Percentiles rank a stretch among this genome's conserved stretches.
Evolutionary conservation across 257 asterid genomes (phyloP).

Genomic region (Plantago ovata): DNA sequence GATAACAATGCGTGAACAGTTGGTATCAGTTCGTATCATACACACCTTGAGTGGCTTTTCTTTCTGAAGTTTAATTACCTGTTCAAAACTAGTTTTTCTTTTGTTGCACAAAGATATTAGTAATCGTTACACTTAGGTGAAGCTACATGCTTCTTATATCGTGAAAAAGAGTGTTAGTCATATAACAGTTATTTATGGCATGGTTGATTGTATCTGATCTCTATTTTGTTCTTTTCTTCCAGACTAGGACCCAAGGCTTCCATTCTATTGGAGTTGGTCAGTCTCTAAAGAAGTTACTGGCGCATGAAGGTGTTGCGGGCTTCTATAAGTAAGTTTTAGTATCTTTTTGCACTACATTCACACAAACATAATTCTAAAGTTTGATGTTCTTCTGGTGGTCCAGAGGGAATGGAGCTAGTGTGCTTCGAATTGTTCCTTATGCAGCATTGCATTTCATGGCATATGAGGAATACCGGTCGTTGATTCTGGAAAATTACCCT

Average conservation of each 20-base stretch:
- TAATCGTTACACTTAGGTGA: background rate
- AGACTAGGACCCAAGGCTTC: constrained; percentile 91
- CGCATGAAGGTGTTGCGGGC: constrained; percentile 86
- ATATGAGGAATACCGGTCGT: constrained; percentile 77
- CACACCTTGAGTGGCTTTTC: too few relatives aligned
- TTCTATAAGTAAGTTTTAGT: constrained; percentile 57
- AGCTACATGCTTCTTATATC: background rate
- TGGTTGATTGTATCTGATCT: constrained; percentile 4
- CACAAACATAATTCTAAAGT: constrained; percentile 5
- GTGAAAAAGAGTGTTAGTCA: background rate
- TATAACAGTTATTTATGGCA: background rate
- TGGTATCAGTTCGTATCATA: too few relatives aligned
- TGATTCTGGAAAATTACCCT: constrained; percentile 70
- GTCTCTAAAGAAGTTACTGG: constrained; percentile 76
- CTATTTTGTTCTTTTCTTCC: constrained; percentile 15
- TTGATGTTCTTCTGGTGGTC: constrained; percentile 6
- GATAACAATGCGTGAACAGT: background rate
- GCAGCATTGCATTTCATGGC: constrained; percentile 98
- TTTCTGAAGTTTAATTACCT: background rate
- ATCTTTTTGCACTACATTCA: background rate
- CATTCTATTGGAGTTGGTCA: constrained; percentile 76
- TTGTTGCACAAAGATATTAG: background rate
- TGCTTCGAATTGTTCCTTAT: constrained; percentile 88
- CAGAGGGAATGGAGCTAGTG: constrained; percentile 99
- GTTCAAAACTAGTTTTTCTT: background rate